A percentile compares a stretch with the other conserved stretches of the same genome.
Conservation (phyloP, 1,284 basidiomycete genomes). For the Trametes versicolor region DNA sequence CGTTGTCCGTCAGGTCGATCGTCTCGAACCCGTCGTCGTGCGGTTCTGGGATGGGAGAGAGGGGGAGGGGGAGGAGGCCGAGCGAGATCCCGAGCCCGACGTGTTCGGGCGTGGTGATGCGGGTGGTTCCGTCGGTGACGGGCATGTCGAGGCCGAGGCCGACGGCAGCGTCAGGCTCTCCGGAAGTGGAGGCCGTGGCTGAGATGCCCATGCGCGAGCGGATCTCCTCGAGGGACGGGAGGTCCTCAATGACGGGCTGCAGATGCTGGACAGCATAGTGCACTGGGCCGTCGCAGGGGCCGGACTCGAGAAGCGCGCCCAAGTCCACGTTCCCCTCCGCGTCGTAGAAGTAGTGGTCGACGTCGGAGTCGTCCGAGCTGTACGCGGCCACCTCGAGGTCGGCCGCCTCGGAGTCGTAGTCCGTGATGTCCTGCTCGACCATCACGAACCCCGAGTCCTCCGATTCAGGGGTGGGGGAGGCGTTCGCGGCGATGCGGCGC, state of each 20-base stretch:
- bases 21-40: constrained; percentile 19
- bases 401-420: constrained; percentile 8
- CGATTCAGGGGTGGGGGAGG: not conserved
- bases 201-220: constrained; percentile 1
- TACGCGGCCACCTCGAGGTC: not conserved
- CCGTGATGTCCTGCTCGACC: constrained; percentile 5
- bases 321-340: constrained; percentile 9
- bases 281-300: not conserved
- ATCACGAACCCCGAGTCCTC: not conserved
- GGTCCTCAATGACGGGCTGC: constrained; percentile 17
- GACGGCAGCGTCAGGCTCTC: not conserved
- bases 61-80: not conserved
- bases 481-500: not conserved
- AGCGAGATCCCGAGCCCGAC: constrained; percentile 11
- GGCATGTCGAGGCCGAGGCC: not conserved
- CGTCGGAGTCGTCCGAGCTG: constrained; percentile 21
- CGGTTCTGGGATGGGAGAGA: not conserved
- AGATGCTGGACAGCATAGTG: constrained; percentile 11
- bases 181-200: not conserved
- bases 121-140: not conserved
- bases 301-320: not conserved
- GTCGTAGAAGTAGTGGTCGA: constrained; percentile 20
- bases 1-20: constrained; percentile 24
- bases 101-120: not conserved
- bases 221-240: constrained; percentile 7